Conservation (phyloP, 2,329 filamentous ascomycete genomes). For the Hymenoscyphus occultus region DNA sequence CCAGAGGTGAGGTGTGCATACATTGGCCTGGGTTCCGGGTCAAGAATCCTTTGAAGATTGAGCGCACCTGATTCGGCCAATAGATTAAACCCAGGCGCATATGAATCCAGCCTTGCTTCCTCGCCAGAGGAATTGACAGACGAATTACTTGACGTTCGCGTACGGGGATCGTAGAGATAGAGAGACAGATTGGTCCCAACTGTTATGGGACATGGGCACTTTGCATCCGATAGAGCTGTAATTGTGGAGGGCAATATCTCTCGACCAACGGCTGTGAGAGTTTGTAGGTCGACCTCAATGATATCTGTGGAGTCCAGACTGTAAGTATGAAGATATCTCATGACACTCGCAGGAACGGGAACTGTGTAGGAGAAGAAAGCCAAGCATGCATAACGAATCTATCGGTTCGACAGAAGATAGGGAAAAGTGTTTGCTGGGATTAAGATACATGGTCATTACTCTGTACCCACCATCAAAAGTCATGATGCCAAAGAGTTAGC, state of each 20-base stretch:
- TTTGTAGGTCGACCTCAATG: conserved; percentile 77
- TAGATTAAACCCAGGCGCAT: conserved; percentile 30
- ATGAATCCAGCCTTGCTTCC: conserved; percentile 27
- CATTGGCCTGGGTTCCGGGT: conserved; percentile 50
- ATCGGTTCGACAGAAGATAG: neutral
- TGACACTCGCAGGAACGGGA: neutral
- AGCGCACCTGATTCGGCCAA: conserved; percentile 23
- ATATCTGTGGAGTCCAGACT: conserved; percentile 46
- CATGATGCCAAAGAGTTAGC: no score
- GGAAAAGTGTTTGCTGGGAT: neutral
- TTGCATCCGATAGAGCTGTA: conserved; percentile 72
- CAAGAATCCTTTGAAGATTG: conserved; percentile 28
- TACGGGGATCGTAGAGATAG: conserved; percentile 76
- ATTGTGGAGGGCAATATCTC: conserved; percentile 78
- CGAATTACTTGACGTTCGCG: conserved; percentile 25
- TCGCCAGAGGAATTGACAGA: conserved; percentile 12
- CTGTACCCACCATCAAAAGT: no score
- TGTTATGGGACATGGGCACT: conserved; percentile 68
- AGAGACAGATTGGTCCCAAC: conserved; percentile 80
- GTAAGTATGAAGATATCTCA: neutral
- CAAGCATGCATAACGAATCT: neutral
- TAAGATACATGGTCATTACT: no score
- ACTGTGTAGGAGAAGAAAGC: neutral
- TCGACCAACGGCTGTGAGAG: conserved; percentile 65
- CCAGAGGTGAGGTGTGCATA: conserved; percentile 78